Evolutionary conservation across 495 filamentous ascomycete genomes (phyloP).

Genomic region (Penicillium paxilli): DNA sequence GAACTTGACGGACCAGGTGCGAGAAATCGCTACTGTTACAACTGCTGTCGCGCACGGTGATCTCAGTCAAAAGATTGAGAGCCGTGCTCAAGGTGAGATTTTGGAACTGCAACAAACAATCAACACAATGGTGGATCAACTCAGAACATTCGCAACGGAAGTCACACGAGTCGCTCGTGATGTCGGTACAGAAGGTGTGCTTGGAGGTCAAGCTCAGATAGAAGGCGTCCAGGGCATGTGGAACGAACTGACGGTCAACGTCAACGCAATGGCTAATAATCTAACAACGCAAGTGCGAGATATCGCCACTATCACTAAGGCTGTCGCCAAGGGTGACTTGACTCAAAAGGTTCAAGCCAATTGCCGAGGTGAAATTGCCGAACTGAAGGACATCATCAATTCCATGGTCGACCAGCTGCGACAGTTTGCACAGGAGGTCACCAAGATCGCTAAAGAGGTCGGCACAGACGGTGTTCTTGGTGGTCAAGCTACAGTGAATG

Average conservation of each 20-base stretch:
- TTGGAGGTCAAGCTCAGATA: conserved; percentile 95
- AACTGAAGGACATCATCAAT: conserved; percentile 97
- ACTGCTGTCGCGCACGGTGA: conserved; percentile 97
- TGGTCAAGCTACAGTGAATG: conserved; percentile 94
- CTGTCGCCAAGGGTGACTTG: conserved; percentile 92
- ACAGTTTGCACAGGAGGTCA: conserved; percentile 96
- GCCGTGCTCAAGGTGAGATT: conserved; percentile 93
- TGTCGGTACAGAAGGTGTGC: conserved; percentile 94
- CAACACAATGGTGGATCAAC: conserved; percentile 98
- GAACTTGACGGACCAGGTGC: conserved; percentile 81
- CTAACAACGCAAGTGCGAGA: conserved; percentile 97
- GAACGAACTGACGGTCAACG: conserved; percentile 97
- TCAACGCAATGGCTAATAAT: conserved; percentile 98
- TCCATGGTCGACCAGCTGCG: conserved; percentile 98
- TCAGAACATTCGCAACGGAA: conserved; percentile 95
- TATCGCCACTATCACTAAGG: conserved; percentile 98
- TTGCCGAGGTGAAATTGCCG: conserved; percentile 93
- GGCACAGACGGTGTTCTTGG: conserved; percentile 94
- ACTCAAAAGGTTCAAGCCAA: conserved; percentile 96
- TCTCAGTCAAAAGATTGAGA: conserved; percentile 92
- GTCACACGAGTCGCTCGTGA: conserved; percentile 95
- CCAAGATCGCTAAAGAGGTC: conserved; percentile 95
- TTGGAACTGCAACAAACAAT: conserved; percentile 96
- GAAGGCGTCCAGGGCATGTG: conserved; percentile 84
- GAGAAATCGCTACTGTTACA: conserved; percentile 95